Conservation (phyloP, 257 asterid species). For the Verbascum thapsus region DNA sequence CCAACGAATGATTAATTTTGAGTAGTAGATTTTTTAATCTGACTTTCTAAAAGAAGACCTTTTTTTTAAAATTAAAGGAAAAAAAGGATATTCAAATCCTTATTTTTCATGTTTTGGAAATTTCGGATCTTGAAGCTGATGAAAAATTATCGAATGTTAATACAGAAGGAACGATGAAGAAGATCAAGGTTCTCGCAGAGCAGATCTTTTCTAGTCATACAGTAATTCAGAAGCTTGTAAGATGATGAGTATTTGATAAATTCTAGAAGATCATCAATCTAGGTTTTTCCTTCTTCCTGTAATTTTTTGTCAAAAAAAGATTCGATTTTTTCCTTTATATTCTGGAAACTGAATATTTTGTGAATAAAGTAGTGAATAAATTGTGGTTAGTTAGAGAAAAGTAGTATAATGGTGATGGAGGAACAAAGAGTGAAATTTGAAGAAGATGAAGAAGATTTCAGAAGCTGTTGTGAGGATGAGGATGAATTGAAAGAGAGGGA, state of each 20-base stretch:
- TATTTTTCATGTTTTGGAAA: constrained; percentile 29
- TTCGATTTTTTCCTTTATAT: constrained; percentile 19
- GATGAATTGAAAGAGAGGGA: constrained; percentile 54
- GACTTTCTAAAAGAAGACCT: constrained; percentile 26
- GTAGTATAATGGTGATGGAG: constrained; percentile 37
- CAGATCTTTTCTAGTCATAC: constrained; percentile 6
- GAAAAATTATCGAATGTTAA: constrained; percentile 37
- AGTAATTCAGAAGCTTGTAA: background rate
- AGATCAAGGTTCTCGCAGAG: constrained; percentile 22
- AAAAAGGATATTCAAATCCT: constrained; percentile 17
- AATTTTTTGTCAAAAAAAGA: constrained; percentile 1
- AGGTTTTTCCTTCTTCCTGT: background rate
- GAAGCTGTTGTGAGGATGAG: constrained; percentile 85
- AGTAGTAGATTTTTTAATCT: constrained; percentile 25
- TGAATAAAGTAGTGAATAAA: constrained; percentile 13
- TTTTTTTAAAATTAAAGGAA: constrained; percentile 22
- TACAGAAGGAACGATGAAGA: constrained; percentile 40
- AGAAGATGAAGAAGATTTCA: constrained; percentile 91
- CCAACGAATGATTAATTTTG: too few relatives aligned
- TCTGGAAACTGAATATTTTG: constrained; percentile 5
- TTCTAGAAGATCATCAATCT: constrained; percentile 13
- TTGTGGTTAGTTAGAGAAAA: constrained; percentile 23
- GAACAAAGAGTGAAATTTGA: constrained; percentile 44
- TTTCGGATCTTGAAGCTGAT: constrained; percentile 52
- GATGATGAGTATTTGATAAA: constrained; percentile 18